Conservation (phyloP, 768 basidiomycete genomes). For the Baorangia bicolor region DNA sequence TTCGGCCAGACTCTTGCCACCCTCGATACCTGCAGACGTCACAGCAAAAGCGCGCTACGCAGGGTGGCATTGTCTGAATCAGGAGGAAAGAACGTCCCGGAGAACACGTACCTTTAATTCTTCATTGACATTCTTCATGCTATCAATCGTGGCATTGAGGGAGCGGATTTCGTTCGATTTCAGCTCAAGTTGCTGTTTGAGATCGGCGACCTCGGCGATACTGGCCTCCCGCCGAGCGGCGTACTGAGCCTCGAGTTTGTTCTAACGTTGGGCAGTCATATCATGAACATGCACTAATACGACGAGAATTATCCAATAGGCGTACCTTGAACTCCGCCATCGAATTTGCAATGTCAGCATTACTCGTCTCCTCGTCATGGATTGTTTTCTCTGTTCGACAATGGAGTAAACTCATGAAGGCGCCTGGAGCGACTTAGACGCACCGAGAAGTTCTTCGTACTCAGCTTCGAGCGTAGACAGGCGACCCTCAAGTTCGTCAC, state of each 20-base stretch:
- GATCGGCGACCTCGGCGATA: slow-evolving; percentile 75
- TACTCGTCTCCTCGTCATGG: slow-evolving; percentile 81
- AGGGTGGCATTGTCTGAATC: not conserved
- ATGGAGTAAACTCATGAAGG: slow-evolving; percentile 8
- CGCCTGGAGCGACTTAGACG: slow-evolving; percentile 25
- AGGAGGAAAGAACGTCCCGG: slow-evolving; percentile 4
- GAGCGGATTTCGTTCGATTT: slow-evolving; percentile 80
- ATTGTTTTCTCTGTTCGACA: slow-evolving; percentile 78
- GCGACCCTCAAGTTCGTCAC: slow-evolving; percentile 85
- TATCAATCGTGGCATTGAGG: slow-evolving; percentile 84
- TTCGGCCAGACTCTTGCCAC: slow-evolving; percentile 95
- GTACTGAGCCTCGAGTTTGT: slow-evolving; percentile 92
- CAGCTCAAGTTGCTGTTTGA: slow-evolving; percentile 88
- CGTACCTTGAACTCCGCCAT: slow-evolving; percentile 88
- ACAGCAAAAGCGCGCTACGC: slow-evolving; percentile 91
- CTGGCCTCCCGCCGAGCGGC: slow-evolving; percentile 90
- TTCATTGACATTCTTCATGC: slow-evolving; percentile 94
- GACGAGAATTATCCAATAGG: not conserved
- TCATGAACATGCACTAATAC: not conserved
- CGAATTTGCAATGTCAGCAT: slow-evolving; percentile 78
- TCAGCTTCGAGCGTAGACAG: slow-evolving; percentile 83
- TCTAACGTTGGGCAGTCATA: slow-evolving; percentile 43
- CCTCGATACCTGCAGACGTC: slow-evolving; percentile 95
- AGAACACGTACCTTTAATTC: slow-evolving; percentile 82
- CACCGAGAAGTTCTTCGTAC: slow-evolving; percentile 95